Percentiles rank a stretch among this genome's conserved stretches.
Conservation (phyloP, 2,329 filamentous ascomycete genomes). For the Diaporthe batatas region DNA sequence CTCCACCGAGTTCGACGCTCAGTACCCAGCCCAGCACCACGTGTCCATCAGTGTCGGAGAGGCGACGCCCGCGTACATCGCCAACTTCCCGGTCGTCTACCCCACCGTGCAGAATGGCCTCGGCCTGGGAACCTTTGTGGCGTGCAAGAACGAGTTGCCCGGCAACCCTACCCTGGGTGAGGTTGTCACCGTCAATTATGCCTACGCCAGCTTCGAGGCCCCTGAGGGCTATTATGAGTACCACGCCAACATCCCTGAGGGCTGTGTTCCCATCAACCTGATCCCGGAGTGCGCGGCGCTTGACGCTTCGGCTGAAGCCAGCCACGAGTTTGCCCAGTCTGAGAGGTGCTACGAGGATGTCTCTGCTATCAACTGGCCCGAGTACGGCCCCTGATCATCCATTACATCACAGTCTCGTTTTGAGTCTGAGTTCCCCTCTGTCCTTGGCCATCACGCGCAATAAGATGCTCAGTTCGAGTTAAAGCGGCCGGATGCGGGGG, state of each 20-base stretch:
- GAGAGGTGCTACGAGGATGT: slow-evolving; percentile 9
- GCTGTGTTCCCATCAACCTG: background rate
- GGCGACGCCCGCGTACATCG: background rate
- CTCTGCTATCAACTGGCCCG: slow-evolving; percentile 4
- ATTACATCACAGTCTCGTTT: background rate
- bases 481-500: too few relatives aligned
- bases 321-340: background rate
- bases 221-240: background rate
- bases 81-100: slow-evolving; percentile 16
- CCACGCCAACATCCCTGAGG: background rate
- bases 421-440: too few relatives aligned
- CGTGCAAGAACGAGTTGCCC: background rate
- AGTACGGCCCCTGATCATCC: background rate
- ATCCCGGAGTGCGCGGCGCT: slow-evolving; percentile 11
- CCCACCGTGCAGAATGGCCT: slow-evolving; percentile 1
- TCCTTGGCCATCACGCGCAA: too few relatives aligned
- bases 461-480: too few relatives aligned
- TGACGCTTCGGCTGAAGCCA: background rate
- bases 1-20: background rate
- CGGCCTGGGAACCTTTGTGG: background rate
- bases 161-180: background rate
- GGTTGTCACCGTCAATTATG: slow-evolving; percentile 2
- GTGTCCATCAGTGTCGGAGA: background rate
- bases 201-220: background rate
- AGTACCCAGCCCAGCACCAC: background rate